Conservation (phyloP, 176 grass and related monocot species). For the Oryza punctata region DNA sequence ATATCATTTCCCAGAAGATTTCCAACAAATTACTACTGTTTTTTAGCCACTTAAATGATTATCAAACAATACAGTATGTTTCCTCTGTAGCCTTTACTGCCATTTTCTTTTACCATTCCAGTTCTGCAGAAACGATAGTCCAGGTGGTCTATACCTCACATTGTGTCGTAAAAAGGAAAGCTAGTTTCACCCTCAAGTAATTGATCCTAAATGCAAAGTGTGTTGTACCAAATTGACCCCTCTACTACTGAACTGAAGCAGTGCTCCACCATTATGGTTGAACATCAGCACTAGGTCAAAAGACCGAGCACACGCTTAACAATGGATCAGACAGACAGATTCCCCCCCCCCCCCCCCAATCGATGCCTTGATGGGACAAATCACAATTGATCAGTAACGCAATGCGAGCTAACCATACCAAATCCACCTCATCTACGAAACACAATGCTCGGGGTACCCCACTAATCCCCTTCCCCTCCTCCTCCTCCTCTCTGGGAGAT, state of each 20-base stretch:
- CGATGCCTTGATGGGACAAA: too few relatives aligned
- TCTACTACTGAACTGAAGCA: neutral
- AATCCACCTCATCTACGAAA: neutral
- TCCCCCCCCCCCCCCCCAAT: too few relatives aligned
- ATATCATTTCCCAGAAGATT: too few relatives aligned
- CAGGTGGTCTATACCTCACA: neutral
- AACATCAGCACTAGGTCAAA: too few relatives aligned
- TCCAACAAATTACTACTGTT: too few relatives aligned
- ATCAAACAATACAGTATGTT: too few relatives aligned
- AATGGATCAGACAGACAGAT: conserved; percentile 3
- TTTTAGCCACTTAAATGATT: too few relatives aligned
- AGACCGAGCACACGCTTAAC: neutral
- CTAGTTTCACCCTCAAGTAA: neutral
- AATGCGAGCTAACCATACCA: neutral
- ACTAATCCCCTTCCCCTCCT: neutral
- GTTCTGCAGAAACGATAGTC: neutral
- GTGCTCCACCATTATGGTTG: too few relatives aligned
- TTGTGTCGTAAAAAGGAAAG: neutral
- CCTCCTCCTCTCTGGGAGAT: too few relatives aligned
- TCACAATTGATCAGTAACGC: neutral
- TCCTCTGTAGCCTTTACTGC: too few relatives aligned
- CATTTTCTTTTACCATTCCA: neutral
- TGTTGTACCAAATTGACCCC: neutral
- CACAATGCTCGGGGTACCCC: neutral
- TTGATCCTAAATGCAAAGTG: neutral